Conservation (phyloP, 352 stramenopile genomes). For the Pythium aristosporum region DNA sequence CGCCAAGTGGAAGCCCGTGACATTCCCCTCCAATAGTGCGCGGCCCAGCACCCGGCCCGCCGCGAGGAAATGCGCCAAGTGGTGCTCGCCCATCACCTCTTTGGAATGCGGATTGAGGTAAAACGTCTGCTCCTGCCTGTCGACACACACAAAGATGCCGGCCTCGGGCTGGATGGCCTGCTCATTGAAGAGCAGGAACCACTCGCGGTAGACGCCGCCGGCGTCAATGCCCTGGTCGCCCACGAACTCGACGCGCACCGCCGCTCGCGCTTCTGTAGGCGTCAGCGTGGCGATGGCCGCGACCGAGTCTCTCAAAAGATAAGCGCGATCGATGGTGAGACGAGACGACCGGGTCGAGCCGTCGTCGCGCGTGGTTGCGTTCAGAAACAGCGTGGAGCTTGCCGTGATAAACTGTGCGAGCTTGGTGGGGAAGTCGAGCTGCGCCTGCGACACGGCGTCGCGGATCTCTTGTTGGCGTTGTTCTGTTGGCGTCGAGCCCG, state of each 20-base stretch:
- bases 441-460: not conserved
- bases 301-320: constrained; percentile 4
- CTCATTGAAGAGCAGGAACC: constrained; percentile 69
- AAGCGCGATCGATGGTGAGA: not conserved
- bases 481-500: not conserved
- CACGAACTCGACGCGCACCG: constrained; percentile 57
- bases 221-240: constrained; percentile 68
- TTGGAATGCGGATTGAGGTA: constrained; percentile 48
- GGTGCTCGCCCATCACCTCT: constrained; percentile 21
- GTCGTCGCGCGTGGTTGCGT: constrained; percentile 1
- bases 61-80: constrained; percentile 49
- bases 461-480: constrained; percentile 8
- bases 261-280: not conserved
- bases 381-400: constrained; percentile 1
- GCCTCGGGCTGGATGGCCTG: constrained; percentile 33
- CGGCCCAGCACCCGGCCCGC: constrained; percentile 46
- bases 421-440: constrained; percentile 23
- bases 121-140: constrained; percentile 45
- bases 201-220: constrained; percentile 62
- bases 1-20: constrained; percentile 56
- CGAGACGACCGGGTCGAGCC: not conserved
- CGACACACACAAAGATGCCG: constrained; percentile 44
- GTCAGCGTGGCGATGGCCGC: not conserved
- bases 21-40: constrained; percentile 80
- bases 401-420: constrained; percentile 19